Conservation (phyloP, 345 rosid genomes). For the Jatropha curcas region DNA sequence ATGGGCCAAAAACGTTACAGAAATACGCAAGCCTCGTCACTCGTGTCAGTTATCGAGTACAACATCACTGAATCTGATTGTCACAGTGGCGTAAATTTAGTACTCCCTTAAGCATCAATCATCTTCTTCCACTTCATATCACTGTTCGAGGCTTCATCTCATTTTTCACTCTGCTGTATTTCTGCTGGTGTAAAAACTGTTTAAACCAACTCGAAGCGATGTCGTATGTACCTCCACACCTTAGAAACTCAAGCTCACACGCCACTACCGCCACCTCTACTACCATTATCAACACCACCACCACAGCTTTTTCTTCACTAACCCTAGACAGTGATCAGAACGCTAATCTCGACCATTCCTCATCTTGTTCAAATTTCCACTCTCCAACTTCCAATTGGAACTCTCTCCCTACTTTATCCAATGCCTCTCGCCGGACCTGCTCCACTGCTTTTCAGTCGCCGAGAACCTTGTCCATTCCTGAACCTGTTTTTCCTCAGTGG, state of each 20-base stretch:
- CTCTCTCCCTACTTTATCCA: neutral
- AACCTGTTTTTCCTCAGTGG: slow-evolving; percentile 35
- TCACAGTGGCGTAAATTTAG: too few species aligned
- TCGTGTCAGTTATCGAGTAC: too few species aligned
- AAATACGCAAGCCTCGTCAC: too few species aligned
- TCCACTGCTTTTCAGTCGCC: neutral
- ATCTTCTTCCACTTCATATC: too few species aligned
- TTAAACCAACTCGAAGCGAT: slow-evolving; percentile 13
- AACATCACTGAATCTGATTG: too few species aligned
- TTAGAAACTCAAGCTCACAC: slow-evolving; percentile 22
- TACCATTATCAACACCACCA: neutral
- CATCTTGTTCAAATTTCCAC: slow-evolving; percentile 3
- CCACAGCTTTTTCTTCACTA: slow-evolving; percentile 12
- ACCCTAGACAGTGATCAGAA: slow-evolving; percentile 19
- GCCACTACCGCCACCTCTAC: neutral
- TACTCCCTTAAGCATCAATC: too few species aligned
- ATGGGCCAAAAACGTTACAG: too few species aligned
- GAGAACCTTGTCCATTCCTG: slow-evolving; percentile 24
- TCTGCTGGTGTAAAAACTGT: neutral
- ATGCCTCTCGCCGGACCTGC: slow-evolving; percentile 19
- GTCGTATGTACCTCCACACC: slow-evolving; percentile 46
- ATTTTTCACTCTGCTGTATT: neutral
- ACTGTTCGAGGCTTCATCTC: neutral
- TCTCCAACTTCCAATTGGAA: slow-evolving; percentile 10
- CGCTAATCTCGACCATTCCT: slow-evolving; percentile 10